These are phyloP conservation scores for Ehretia macrophylla DNA, from an alignment of 257 asterid genomes.

Conservation along the genomic window DNA sequence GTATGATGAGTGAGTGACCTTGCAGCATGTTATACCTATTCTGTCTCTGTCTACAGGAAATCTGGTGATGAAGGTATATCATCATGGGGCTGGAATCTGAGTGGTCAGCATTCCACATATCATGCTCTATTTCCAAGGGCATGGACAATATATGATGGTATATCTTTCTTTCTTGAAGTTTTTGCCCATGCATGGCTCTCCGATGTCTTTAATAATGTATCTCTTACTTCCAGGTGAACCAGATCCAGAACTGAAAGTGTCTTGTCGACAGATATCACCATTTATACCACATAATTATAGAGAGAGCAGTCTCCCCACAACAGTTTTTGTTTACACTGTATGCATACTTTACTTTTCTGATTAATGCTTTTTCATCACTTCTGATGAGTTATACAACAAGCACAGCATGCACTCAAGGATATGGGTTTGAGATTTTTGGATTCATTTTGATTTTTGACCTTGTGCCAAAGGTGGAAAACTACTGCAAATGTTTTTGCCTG, in stretches of 20 bases:
- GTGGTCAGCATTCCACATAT: slow-evolving; percentile 94
- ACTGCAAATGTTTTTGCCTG: too few species aligned
- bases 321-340: slow-evolving; percentile 96
- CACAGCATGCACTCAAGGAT: background rate
- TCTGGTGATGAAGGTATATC: slow-evolving; percentile 85
- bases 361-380: background rate
- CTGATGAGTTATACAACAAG: background rate
- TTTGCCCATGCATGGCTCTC: slow-evolving; percentile 10
- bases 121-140: slow-evolving; percentile 98
- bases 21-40: background rate
- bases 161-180: slow-evolving; percentile 14
- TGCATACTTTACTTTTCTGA: slow-evolving; percentile 23
- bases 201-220: slow-evolving; percentile 3
- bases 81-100: slow-evolving; percentile 99
- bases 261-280: slow-evolving; percentile 98
- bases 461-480: too few species aligned
- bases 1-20: background rate
- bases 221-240: slow-evolving; percentile 77
- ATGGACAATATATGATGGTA: slow-evolving; percentile 97
- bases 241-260: slow-evolving; percentile 89
- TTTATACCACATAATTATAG: slow-evolving; percentile 93
- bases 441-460: too few species aligned
- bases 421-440: too few species aligned
- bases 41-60: slow-evolving; percentile 45
- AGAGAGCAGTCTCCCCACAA: slow-evolving; percentile 97